Conservation (phyloP, 768 basidiomycete genomes). For the Cystobasidium onofrii region DNA sequence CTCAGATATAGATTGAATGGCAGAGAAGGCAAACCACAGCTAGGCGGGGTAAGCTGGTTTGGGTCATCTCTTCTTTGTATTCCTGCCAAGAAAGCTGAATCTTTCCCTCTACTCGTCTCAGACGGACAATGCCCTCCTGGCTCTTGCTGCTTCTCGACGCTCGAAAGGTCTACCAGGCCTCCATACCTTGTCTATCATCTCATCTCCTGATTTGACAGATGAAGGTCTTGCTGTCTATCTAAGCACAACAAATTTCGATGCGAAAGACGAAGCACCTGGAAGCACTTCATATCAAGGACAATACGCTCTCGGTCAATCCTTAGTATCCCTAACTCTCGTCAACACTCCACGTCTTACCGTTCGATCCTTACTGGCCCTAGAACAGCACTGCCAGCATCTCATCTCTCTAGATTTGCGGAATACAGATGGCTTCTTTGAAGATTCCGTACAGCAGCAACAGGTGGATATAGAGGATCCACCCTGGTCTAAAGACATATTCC, state of each 20-base stretch:
- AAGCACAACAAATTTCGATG: not conserved
- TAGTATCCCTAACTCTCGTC: not conserved
- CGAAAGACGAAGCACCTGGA: not conserved
- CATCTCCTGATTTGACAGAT: slow-evolving; percentile 32
- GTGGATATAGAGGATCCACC: not conserved
- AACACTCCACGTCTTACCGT: not conserved
- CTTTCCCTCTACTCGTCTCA: not conserved
- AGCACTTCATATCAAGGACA: not conserved
- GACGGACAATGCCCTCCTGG: slow-evolving; percentile 14
- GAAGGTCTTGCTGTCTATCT: slow-evolving; percentile 22
- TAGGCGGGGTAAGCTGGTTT: slow-evolving; percentile 2
- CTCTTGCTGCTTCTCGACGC: not conserved
- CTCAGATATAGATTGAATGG: not conserved
- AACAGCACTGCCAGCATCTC: not conserved
- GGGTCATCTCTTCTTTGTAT: not conserved
- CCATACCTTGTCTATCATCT: slow-evolving; percentile 3
- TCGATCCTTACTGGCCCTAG: not conserved
- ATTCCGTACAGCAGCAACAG: not conserved
- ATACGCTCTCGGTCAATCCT: not conserved
- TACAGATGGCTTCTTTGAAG: slow-evolving; percentile 12
- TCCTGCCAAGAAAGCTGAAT: not conserved
- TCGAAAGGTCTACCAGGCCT: slow-evolving; percentile 1
- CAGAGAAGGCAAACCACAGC: not conserved
- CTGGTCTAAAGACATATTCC: not conserved
- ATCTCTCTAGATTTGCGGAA: not conserved